Evolutionary conservation across 345 rosid genomes (phyloP), one percentile per base, ranked within the genome.

Genomic region (Euphorbia peplus): DNA sequence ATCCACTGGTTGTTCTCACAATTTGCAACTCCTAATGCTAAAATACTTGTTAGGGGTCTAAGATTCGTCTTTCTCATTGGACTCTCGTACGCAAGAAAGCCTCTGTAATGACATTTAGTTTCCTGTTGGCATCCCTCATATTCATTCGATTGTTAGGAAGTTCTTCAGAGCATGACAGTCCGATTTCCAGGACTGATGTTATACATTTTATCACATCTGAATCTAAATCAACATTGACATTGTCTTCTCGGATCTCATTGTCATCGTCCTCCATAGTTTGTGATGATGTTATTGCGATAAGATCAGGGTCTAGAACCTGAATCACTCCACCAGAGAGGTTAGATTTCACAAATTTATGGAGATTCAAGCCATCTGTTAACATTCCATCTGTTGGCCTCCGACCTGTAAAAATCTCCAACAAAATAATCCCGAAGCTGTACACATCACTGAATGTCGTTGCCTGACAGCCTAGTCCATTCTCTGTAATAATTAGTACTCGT

Each of bases 391-490:
- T 37, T 37, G 64, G 64, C 42, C 28, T 37, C 16, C 8, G 16
- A 19, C 48, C 64, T 60, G 64, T 37, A 28, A 60, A 60, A 19
- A 39, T 60, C 28, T 60, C 28, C 18, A 60, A 4, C 47, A 60
- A 37, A 39, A 60, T 60, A 19, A 60, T 60, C 41, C 48, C 64
- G 21, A 60, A 60, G 64, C 64, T 60, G 29, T 37, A 60, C 2
- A 37, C 29, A 21, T 60, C 64, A n/a, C 64, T 29, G 11, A 9
- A 4, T 35, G 28, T 60, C 21, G 64, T 35, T n/a, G 46, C 64
- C 6, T 37, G 2, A 1, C 28, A 19, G 8, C 64, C 48, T 3
- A 37, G 8, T 60, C 48, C 64, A 37, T 60, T 35, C 16, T 60
- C 64, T 60, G 48, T 14, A 60, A 37, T 37, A 8, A 21, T 39